Evolutionary conservation across 2,329 filamentous ascomycete species (phyloP).

Genomic region (Scortechinia acanthostroma): DNA sequence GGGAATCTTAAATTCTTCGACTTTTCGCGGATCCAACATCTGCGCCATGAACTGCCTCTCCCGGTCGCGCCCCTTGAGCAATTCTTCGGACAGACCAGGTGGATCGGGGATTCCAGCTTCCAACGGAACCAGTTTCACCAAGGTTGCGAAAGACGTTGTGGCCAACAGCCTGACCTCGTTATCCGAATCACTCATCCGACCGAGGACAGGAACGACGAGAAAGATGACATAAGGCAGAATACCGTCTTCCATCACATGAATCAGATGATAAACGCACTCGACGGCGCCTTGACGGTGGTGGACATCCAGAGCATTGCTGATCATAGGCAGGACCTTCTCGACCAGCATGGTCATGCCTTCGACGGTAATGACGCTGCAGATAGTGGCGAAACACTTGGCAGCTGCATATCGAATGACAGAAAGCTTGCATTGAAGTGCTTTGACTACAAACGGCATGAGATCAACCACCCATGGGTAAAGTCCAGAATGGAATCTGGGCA

Average conservation of each 20-base stretch:
- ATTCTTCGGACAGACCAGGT: slow-evolving; percentile 79
- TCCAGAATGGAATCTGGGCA: slow-evolving; percentile 75
- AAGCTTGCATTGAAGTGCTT: slow-evolving; percentile 77
- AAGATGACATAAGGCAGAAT: slow-evolving; percentile 98
- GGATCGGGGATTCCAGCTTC: slow-evolving; percentile 97
- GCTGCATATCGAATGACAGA: slow-evolving; percentile 94
- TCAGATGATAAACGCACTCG: slow-evolving; percentile 92
- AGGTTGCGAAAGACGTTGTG: slow-evolving; percentile 90
- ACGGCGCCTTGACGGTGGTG: slow-evolving; percentile 87
- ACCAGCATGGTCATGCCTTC: slow-evolving; percentile 94
- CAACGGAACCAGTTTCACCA: slow-evolving; percentile 92
- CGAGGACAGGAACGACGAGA: slow-evolving; percentile 91
- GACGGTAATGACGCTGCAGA: slow-evolving; percentile 92
- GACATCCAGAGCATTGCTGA: slow-evolving; percentile 83
- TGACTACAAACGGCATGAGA: slow-evolving; percentile 78
- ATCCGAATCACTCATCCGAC: slow-evolving; percentile 96
- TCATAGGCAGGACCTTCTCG: slow-evolving; percentile 83
- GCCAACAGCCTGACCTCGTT: slow-evolving; percentile 90
- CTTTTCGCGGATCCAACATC: slow-evolving; percentile 92
- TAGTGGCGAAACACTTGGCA: slow-evolving; percentile 91
- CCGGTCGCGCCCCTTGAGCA: slow-evolving; percentile 82
- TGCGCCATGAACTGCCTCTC: slow-evolving; percentile 96
- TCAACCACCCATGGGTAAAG: slow-evolving; percentile 76
- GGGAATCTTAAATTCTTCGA: slow-evolving; percentile 86
- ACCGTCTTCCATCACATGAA: slow-evolving; percentile 93